Percentiles rank a stretch among this genome's conserved stretches.
Evolutionary conservation across 441 rosid species (phyloP).

Genomic region (Populus hybrid): DNA sequence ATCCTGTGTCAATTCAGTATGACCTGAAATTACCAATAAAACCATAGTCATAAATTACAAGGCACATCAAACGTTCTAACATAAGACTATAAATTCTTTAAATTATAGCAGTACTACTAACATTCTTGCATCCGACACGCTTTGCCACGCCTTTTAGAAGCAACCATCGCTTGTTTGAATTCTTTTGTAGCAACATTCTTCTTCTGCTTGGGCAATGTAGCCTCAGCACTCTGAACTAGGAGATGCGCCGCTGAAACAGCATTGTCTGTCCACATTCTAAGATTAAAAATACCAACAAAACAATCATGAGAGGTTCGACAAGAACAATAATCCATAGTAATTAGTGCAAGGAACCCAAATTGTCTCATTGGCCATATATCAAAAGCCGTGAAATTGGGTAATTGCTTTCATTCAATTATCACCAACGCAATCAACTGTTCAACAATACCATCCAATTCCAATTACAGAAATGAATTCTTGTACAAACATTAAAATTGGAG

Average conservation of each 20-base stretch:
- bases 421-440: neutral
- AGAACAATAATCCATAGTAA: neutral
- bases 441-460: neutral
- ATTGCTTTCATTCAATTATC: neutral
- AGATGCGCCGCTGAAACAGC: slow-evolving; percentile 68
- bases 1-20: slow-evolving; percentile 69
- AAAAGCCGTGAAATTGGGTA: slow-evolving; percentile 1
- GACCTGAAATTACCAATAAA: slow-evolving; percentile 29
- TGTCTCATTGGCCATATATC: neutral
- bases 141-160: slow-evolving; percentile 53
- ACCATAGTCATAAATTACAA: neutral
- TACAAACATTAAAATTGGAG: neutral
- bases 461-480: neutral
- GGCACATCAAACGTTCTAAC: neutral
- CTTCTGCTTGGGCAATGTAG: slow-evolving; percentile 82
- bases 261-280: slow-evolving; percentile 62
- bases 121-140: slow-evolving; percentile 39
- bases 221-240: slow-evolving; percentile 68
- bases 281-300: neutral
- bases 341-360: neutral
- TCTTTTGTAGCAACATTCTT: slow-evolving; percentile 59
- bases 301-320: neutral
- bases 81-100: slow-evolving; percentile 1
- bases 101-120: neutral
- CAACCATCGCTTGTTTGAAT: slow-evolving; percentile 77